These are phyloP conservation scores for Lodderomyces parapsilosis DNA, from an alignment of 1,139 yeast genomes.

Conservation along the genomic window DNA sequence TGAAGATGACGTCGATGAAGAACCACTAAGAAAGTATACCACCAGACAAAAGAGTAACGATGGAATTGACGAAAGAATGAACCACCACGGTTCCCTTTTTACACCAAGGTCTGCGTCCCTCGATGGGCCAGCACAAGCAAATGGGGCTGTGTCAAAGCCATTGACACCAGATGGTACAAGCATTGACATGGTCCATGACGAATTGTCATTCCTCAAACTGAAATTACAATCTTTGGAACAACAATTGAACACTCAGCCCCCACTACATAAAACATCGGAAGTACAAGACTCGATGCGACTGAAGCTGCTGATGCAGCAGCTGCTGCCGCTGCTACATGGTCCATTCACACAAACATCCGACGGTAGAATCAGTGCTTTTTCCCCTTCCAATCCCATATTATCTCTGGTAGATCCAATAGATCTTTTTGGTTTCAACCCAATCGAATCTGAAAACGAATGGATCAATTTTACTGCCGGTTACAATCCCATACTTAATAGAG, in stretches of 20 bases:
- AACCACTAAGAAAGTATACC: not conserved
- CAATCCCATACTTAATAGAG: constrained; percentile 24
- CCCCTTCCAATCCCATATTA: constrained; percentile 4
- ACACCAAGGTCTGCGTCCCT: not conserved
- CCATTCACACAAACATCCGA: not conserved
- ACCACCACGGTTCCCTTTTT: not conserved
- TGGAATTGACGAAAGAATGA: not conserved
- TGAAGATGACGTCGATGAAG: not conserved
- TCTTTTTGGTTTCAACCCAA: constrained; percentile 14
- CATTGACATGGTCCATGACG: constrained; percentile 15
- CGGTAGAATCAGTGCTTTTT: not conserved
- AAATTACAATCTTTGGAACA: constrained; percentile 16
- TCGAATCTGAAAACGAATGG: constrained; percentile 20
- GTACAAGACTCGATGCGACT: not conserved
- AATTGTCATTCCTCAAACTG: constrained; percentile 18
- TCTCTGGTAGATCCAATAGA: constrained; percentile 6
- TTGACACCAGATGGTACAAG: not conserved
- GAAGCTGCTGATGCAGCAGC: not conserved
- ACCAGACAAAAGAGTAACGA: not conserved
- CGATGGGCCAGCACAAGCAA: not conserved
- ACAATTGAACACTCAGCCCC: not conserved
- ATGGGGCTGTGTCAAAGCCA: not conserved
- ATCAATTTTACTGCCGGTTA: constrained; percentile 36
- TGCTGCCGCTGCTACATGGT: not conserved
- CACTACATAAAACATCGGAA: not conserved